Conservation (phyloP, 2,329 filamentous ascomycete species). For the Myriosclerotinia scirpicola region DNA sequence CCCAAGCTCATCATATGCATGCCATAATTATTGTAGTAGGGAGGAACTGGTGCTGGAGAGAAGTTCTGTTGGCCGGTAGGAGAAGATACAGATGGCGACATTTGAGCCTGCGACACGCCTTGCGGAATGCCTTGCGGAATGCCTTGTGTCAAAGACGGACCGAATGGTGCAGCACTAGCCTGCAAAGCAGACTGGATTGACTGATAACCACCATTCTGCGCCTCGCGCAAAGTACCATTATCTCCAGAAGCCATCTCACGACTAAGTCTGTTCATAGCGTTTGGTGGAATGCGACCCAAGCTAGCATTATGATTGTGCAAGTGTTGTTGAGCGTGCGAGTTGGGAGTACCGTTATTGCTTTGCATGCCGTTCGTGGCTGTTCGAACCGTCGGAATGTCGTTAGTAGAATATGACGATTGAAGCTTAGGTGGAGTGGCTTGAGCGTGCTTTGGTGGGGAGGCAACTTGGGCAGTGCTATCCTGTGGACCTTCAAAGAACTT, state of each 20-base stretch:
- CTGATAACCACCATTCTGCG: constrained; percentile 51
- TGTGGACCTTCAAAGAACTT: constrained; percentile 46
- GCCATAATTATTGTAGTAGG: constrained; percentile 44
- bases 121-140: constrained; percentile 46
- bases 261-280: constrained; percentile 66
- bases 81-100: constrained; percentile 35
- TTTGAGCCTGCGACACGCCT: constrained; percentile 37
- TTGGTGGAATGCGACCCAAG: constrained; percentile 74
- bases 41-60: constrained; percentile 29
- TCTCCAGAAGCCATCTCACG: constrained; percentile 58
- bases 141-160: constrained; percentile 54
- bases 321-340: constrained; percentile 60
- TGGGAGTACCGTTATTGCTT: constrained; percentile 42
- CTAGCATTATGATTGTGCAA: constrained; percentile 76
- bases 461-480: constrained; percentile 35
- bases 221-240: constrained; percentile 43
- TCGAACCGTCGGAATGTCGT: constrained; percentile 85
- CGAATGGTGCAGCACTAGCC: constrained; percentile 76
- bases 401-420: constrained; percentile 86
- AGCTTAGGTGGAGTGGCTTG: constrained; percentile 70
- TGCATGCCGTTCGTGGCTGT: constrained; percentile 41
- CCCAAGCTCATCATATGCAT: constrained; percentile 65
- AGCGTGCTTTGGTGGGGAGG: constrained; percentile 49
- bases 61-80: constrained; percentile 36
- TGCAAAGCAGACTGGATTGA: constrained; percentile 74